A percentile compares a stretch with the other conserved stretches of the same genome.
These are phyloP conservation scores for Elaeagnus macrophylla DNA, from an alignment of 306 rosid species.

Conservation along the genomic window DNA sequence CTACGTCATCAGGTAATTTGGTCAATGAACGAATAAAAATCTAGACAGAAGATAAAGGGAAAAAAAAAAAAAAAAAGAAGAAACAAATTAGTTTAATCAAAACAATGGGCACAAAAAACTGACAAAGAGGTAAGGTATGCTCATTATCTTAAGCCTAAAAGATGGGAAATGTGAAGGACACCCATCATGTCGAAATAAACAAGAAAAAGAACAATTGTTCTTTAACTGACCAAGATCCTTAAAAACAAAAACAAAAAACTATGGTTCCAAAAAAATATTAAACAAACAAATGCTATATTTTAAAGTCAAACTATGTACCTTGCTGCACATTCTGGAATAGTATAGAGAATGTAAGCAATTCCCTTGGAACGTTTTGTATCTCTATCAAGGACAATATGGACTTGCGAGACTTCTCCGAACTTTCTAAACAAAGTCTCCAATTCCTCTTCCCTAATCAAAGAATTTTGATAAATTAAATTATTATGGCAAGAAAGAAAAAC, in stretches of 20 bases:
- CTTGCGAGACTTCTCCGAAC: conserved; percentile 59
- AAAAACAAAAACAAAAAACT: no score
- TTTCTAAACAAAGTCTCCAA: conserved; percentile 62
- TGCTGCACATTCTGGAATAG: conserved; percentile 46
- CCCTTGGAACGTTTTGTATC: conserved; percentile 75
- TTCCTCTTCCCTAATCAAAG: conserved; percentile 65
- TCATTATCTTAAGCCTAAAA: conserved; percentile 1
- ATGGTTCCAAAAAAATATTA: no score
- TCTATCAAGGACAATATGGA: conserved; percentile 75
- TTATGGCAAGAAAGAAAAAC: background rate
- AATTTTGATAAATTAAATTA: conserved; percentile 1
- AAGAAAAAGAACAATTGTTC: no score
- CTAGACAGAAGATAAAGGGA: background rate
- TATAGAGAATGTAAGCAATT: conserved; percentile 52
- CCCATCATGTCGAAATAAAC: no score
- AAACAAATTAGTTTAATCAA: background rate
- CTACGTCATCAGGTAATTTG: background rate
- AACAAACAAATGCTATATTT: no score
- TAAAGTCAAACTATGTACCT: conserved; percentile 27
- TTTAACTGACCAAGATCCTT: no score
- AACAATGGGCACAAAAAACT: background rate
- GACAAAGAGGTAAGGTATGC: background rate
- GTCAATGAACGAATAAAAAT: background rate
- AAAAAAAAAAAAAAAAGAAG: background rate
- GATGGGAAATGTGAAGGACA: background rate